Evolutionary conservation across 306 rosid species (phyloP), one percentile per base, ranked within the genome.

Genomic region (Corylus avellana): DNA sequence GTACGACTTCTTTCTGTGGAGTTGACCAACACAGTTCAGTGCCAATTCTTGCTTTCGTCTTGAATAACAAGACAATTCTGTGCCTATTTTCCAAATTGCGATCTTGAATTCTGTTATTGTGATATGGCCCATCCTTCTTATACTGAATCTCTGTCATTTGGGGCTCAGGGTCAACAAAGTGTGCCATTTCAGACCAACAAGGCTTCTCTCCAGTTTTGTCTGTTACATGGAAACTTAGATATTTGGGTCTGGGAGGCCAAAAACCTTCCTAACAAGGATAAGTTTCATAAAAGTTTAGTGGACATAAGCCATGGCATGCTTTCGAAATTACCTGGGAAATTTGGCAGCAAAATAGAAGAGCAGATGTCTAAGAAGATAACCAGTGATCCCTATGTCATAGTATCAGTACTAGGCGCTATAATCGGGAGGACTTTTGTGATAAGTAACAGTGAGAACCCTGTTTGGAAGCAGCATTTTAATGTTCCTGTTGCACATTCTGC

Each of bases 381-480:
- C 18, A 91, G 97, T 83, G 97, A 94, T 80, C 97, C 98, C 0
- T 94, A 94, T 67, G 97, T 92, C 35, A 87, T 97, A 0, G 86
- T 91, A 0, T 87, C 97, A 8, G 87, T 91, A 4, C 83, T 91
- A 0, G 86, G 88, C 37, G 90, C 89, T 75, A 95, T 92, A 0
- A 77, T 94, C 71, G 98, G 94, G 2, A 92, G 97, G 58, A 92
- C 97, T 27, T 94, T 88, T 76, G 92, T 94, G 54, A 85, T 92
- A 18, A 79, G 79, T n/a, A 87, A 94, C 76, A 47, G n/a, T 14
- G 97, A 91, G 48, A 91, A 87, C 74, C 98, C 97, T 6, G 81
- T 74, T 75, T 94, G 97, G 98, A 88, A 73, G 86, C 98, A 92
- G 74, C 95, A 87, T 75, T 92, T 94, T 61, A 78, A 91, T 74